Base-by-base conservation (phyloP, 352 stramenopile genomes). In the Phytophthora idaei region DNA sequence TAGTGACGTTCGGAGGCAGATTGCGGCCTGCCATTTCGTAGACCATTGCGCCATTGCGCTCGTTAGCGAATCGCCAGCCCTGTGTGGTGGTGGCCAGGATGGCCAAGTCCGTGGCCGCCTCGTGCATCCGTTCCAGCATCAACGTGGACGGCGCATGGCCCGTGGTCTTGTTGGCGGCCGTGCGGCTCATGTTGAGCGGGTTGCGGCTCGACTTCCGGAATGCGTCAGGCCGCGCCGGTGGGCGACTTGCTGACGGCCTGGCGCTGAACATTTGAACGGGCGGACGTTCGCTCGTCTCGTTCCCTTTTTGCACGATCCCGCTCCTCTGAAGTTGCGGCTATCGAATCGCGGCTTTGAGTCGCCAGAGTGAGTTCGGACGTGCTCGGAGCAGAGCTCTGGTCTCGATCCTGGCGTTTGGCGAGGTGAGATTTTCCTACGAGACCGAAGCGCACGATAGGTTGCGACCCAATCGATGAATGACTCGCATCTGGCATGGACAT, bases 81-180 rank as follows among this genome's bases (percentile, higher is more conserved):
- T 77, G 57, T 27, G 69, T 61, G 5, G 75, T 77, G 3, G 67
- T 74, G 4, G 83, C 77, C 51, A 92, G 59, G 29, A 81, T 66
- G 42, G 73, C 79, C 57, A 92, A 75, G 64, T 92, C 83, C 0
- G 66, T 29, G 9, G 83, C 79, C n/a, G 78, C 77, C 46, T 85
- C 77, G 42, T 75, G 83, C 75, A 88, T 83, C 36, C 79, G 77
- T 45, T 82, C 77, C 45, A 92, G 79, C 71, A 92, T 83, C 8
- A 85, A 74, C 25, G 63, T 62, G 41, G 81, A 90, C 49, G 83
- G 83, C 69, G 76, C 78, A 54, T 83, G 74, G 51, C 72, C 76
- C 47, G 79, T 80, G 37, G 73, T 84, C 62, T 84, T 82, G 58
- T 60, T 80, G 17, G 52, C 65, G 25, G 68, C 74, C 69, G 78